Evolutionary conservation across 805 yeast species (phyloP).

Genomic region (Huiozyma sinensis): DNA sequence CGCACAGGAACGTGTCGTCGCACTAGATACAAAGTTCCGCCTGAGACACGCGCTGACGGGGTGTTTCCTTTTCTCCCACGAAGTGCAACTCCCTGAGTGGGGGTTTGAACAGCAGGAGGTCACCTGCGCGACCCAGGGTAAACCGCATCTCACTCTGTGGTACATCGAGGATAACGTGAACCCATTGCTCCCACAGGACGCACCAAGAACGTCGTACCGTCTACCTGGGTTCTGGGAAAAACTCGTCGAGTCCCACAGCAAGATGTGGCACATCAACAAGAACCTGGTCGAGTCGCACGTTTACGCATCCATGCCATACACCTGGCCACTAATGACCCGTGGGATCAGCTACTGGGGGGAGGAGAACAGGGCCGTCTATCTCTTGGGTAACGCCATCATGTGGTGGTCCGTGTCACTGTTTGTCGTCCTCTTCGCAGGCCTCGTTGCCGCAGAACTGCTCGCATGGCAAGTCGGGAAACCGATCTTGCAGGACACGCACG

Average conservation of each 20-base stretch:
- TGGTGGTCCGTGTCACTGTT: slow-evolving; percentile 64
- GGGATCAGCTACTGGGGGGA: slow-evolving; percentile 71
- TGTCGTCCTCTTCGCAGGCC: slow-evolving; percentile 40
- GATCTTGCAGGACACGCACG: slow-evolving; percentile 40
- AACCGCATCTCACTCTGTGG: slow-evolving; percentile 52
- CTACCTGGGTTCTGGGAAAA: slow-evolving; percentile 46
- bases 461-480: slow-evolving; percentile 58
- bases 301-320: slow-evolving; percentile 59
- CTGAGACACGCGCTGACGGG: slow-evolving; percentile 74
- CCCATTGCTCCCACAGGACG: slow-evolving; percentile 32
- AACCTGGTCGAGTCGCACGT: slow-evolving; percentile 59
- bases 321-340: slow-evolving; percentile 67
- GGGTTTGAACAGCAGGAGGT: slow-evolving; percentile 81
- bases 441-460: slow-evolving; percentile 34
- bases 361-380: slow-evolving; percentile 50
- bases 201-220: slow-evolving; percentile 44
- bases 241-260: slow-evolving; percentile 51
- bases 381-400: slow-evolving; percentile 66
- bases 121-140: slow-evolving; percentile 65
- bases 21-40: slow-evolving; percentile 61
- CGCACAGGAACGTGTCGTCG: slow-evolving; percentile 47
- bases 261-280: slow-evolving; percentile 70
- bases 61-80: slow-evolving; percentile 66
- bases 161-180: slow-evolving; percentile 62
- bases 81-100: slow-evolving; percentile 69